Evolutionary conservation across 2,329 filamentous ascomycete species (phyloP), one percentile per base, ranked within the genome.

Genomic region (Botrytis hyacinthi): DNA sequence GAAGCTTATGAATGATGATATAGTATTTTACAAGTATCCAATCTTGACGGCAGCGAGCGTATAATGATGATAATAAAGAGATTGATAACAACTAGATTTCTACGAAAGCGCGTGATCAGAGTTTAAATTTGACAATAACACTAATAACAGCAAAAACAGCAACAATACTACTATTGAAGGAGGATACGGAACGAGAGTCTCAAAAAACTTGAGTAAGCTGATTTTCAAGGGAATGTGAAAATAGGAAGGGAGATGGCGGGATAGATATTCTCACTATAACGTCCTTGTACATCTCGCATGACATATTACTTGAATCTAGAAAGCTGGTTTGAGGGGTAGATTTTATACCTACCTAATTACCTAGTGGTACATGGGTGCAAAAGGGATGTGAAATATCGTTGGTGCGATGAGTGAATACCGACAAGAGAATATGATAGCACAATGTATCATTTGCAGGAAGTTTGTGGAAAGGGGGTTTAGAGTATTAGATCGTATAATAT

Each of bases 371-470:
- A 48, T 26, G 7, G 9, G 20, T 22, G 9, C 22, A 48, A 48
- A 26, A 22, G 7, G 12, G 46, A 48, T 10, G 1, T 26, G 4
- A 26, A 12, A 48, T 2, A 4, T 26, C 0, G 10, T 22, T 26
- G 1, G 22, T 26, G 4, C 1, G 46, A 51, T 12, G 5, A 26
- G 22, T n/a, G 48, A n/a, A 16, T n/a, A 51, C 48, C 1, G 48
- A 7, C 0, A 26, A n/a, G 5, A 14, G 1, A 51, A 51, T 14
- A n/a, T 2, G 26, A n/a, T 14, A 10, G 26, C 4, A 51, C 1
- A 2, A 14, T n/a, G 26, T 6, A 14, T n/a, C 4, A n/a, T n/a
- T 14, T 14, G 1, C 4, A 14, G 0, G 4, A 3, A 3, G 14
- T n/a, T 3, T 14, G 48, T 51, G 3, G 12, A n/a, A 6, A n/a